These are phyloP conservation scores for Coemansia sp. DNA, from an alignment of 192 early-diverging fungal species.

Conservation along the genomic window DNA sequence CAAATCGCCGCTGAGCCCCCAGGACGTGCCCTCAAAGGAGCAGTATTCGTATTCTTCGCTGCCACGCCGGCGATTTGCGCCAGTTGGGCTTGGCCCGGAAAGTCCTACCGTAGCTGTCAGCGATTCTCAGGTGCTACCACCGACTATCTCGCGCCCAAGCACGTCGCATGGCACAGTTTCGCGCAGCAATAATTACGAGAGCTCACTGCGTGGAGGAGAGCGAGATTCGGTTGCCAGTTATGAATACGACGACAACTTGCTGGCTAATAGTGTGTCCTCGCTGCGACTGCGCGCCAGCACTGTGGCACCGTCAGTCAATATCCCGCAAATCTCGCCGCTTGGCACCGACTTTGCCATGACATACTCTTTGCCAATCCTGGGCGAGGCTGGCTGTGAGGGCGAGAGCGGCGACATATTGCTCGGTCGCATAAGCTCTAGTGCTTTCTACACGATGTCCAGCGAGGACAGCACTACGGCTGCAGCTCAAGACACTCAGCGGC, in stretches of 20 bases:
- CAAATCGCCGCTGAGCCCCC: slow-evolving; percentile 30
- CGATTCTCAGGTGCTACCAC: neutral
- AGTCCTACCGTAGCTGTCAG: neutral
- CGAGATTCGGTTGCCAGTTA: neutral
- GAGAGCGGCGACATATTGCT: neutral
- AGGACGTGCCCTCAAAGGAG: slow-evolving; percentile 39
- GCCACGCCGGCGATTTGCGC: slow-evolving; percentile 22
- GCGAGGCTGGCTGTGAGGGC: neutral
- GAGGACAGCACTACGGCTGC: neutral
- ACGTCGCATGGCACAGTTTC: slow-evolving; percentile 28
- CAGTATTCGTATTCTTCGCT: slow-evolving; percentile 48
- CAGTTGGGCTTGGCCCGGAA: slow-evolving; percentile 7
- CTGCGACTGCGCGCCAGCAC: slow-evolving; percentile 27
- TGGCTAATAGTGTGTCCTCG: neutral
- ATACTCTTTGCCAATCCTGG: neutral
- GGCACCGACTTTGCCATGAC: slow-evolving; percentile 8
- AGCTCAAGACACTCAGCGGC: slow-evolving; percentile 12
- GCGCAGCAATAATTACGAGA: slow-evolving; percentile 8
- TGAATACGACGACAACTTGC: neutral
- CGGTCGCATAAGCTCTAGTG: neutral
- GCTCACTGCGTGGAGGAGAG: slow-evolving; percentile 2
- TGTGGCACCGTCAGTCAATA: neutral
- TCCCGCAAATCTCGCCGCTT: slow-evolving; percentile 10
- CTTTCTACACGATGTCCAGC: neutral
- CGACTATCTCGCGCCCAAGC: slow-evolving; percentile 18